These are phyloP conservation scores for Ophiostoma tasmaniense DNA, from an alignment of 2,329 filamentous ascomycete species.

Conservation along the genomic window DNA sequence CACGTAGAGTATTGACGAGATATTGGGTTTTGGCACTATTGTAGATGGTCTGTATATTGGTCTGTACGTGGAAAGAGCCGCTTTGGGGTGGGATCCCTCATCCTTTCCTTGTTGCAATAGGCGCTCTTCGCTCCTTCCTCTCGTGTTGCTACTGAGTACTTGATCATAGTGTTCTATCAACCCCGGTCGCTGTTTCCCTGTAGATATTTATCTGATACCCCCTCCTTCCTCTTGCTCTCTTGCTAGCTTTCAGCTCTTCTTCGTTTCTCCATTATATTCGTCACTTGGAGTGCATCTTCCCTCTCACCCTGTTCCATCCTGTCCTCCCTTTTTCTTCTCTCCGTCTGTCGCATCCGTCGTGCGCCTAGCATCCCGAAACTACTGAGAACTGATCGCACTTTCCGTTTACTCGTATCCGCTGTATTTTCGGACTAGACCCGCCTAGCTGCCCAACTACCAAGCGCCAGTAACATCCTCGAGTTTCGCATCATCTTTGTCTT, in stretches of 20 bases:
- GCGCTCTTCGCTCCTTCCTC: neutral
- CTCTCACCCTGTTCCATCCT: neutral
- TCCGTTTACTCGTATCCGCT: constrained; percentile 2
- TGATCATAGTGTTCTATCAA: neutral
- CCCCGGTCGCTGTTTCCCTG: neutral
- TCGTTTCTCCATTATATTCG: neutral
- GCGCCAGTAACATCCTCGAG: neutral
- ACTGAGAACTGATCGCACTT: neutral
- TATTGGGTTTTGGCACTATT: neutral
- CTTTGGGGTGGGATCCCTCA: neutral
- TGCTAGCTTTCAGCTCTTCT: neutral
- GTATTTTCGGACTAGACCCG: neutral
- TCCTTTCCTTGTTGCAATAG: neutral
- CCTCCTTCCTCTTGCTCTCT: neutral
- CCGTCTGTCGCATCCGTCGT: neutral
- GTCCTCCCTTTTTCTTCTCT: neutral
- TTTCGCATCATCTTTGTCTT: neutral
- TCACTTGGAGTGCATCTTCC: neutral
- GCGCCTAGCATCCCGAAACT: neutral
- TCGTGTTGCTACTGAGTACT: neutral
- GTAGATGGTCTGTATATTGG: neutral
- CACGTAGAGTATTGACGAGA: neutral
- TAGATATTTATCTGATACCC: neutral
- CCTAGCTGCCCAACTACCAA: neutral
- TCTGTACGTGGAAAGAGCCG: neutral